Percentiles rank a stretch among this genome's conserved stretches.
phyloP scores from a whole-genome alignment of 139 green algal species.

The Tetradesmus lagerheimii region DNA sequence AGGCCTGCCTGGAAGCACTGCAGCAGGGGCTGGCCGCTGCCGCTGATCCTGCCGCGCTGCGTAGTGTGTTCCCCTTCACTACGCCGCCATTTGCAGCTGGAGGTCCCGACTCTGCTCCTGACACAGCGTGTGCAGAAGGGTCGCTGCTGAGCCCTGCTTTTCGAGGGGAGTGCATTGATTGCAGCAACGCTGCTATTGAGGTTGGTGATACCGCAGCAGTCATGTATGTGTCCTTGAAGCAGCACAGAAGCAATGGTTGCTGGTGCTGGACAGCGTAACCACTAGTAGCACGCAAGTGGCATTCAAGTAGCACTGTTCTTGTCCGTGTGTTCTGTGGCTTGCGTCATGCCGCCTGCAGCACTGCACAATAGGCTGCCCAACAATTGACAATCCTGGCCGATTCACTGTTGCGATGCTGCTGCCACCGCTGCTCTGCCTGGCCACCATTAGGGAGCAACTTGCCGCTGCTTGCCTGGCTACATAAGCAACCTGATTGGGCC shows the following conservation, averaged over 20 bases:
- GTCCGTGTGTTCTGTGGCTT: no score
- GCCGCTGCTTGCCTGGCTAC: slow-evolving; percentile 31
- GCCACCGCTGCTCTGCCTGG: background rate
- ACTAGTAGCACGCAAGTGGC: no score
- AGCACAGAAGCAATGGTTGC: no score
- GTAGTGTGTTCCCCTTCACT: slow-evolving; percentile 9
- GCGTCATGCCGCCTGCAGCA: no score
- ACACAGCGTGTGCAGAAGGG: background rate
- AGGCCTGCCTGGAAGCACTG: background rate
- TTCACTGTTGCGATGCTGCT: background rate
- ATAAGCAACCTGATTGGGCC: background rate
- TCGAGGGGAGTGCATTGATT: slow-evolving; percentile 35
- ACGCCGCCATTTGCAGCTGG: background rate
- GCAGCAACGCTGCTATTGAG: background rate
- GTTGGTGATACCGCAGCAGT: background rate
- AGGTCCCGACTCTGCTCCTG: background rate
- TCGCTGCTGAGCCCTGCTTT: background rate
- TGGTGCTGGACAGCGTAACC: no score
- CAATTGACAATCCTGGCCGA: no score
- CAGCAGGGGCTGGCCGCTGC: background rate
- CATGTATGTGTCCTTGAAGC: no score
- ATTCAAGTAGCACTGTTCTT: no score
- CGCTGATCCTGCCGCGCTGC: background rate
- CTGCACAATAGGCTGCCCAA: no score
- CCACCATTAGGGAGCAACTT: background rate